These are phyloP conservation scores for Penicillium glabrum DNA, from an alignment of 2,329 filamentous ascomycete genomes.

Conservation along the genomic window DNA sequence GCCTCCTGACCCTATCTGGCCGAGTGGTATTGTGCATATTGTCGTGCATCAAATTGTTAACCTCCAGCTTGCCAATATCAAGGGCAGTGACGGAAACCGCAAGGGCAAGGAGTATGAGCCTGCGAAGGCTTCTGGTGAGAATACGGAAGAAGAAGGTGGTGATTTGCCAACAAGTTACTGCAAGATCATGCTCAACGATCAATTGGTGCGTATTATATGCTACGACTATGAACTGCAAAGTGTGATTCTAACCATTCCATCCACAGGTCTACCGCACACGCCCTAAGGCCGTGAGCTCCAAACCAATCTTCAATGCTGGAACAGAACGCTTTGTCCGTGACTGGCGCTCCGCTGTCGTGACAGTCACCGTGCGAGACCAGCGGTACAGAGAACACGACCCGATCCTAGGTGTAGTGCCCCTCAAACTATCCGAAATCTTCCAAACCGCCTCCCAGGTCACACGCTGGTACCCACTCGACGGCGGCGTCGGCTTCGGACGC, in stretches of 20 bases:
- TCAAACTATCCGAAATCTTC: slow-evolving; percentile 85
- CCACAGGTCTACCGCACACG: slow-evolving; percentile 80
- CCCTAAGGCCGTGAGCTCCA: slow-evolving; percentile 87
- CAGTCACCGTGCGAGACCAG: slow-evolving; percentile 82
- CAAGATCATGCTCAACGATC: slow-evolving; percentile 86
- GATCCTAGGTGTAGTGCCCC: slow-evolving; percentile 84
- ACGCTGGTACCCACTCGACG: slow-evolving; percentile 94
- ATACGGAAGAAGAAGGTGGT: slow-evolving; percentile 78
- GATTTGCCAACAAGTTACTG: slow-evolving; percentile 88
- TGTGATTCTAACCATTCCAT: slow-evolving; percentile 4
- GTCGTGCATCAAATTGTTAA: slow-evolving; percentile 95
- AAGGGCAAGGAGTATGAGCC: slow-evolving; percentile 88
- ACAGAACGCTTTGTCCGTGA: slow-evolving; percentile 91
- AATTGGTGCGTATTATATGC: slow-evolving; percentile 55
- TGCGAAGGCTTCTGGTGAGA: slow-evolving; percentile 78
- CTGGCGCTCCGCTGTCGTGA: slow-evolving; percentile 85
- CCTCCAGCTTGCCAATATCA: slow-evolving; percentile 85
- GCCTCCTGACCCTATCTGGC: slow-evolving; percentile 94
- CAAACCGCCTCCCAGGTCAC: slow-evolving; percentile 84
- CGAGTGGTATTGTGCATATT: slow-evolving; percentile 81
- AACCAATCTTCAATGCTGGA: slow-evolving; percentile 95
- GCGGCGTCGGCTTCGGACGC: slow-evolving; percentile 87
- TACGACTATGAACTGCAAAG: background rate
- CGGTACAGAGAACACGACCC: slow-evolving; percentile 92
- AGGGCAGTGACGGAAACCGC: slow-evolving; percentile 76